These are phyloP conservation scores for Pisolithus orientalis DNA, from an alignment of 768 basidiomycete genomes.

Conservation along the genomic window DNA sequence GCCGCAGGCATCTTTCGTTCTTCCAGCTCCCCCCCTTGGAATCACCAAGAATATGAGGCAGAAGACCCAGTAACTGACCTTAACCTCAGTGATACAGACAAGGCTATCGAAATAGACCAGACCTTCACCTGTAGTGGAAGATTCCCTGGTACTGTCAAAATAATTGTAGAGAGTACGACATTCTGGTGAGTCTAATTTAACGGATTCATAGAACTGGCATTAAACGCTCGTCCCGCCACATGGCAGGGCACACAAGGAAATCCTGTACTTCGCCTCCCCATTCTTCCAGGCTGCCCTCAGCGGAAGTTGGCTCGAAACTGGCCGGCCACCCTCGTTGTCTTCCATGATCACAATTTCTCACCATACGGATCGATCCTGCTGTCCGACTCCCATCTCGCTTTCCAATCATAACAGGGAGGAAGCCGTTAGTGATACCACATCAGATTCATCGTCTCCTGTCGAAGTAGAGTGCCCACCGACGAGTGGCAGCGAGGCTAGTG, in stretches of 20 bases:
- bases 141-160: constrained; percentile 86
- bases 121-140: constrained; percentile 63
- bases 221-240: constrained; percentile 3
- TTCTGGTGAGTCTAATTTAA: constrained; percentile 66
- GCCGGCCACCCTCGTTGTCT: constrained; percentile 70
- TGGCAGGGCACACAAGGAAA: constrained; percentile 83
- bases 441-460: constrained; percentile 38
- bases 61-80: constrained; percentile 67
- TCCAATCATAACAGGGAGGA: constrained; percentile 50
- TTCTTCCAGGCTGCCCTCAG: constrained; percentile 91
- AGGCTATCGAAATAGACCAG: constrained; percentile 73
- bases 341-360: constrained; percentile 83
- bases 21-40: constrained; percentile 73
- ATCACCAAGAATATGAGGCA: constrained; percentile 67
- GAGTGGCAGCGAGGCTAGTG: constrained; percentile 28
- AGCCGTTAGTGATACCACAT: constrained; percentile 21
- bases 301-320: constrained; percentile 90
- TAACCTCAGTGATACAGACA: constrained; percentile 59
- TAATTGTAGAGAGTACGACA: constrained; percentile 80
- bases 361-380: constrained; percentile 43
- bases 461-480: constrained; percentile 31
- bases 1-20: constrained; percentile 81
- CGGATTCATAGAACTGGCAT: constrained; percentile 2
- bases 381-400: constrained; percentile 54
- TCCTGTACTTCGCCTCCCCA: constrained; percentile 88